A percentile compares a stretch with the other conserved stretches of the same genome.
These are phyloP conservation scores for Beverwykella pulmonaria DNA, from an alignment of 495 filamentous ascomycete genomes.

Conservation along the genomic window DNA sequence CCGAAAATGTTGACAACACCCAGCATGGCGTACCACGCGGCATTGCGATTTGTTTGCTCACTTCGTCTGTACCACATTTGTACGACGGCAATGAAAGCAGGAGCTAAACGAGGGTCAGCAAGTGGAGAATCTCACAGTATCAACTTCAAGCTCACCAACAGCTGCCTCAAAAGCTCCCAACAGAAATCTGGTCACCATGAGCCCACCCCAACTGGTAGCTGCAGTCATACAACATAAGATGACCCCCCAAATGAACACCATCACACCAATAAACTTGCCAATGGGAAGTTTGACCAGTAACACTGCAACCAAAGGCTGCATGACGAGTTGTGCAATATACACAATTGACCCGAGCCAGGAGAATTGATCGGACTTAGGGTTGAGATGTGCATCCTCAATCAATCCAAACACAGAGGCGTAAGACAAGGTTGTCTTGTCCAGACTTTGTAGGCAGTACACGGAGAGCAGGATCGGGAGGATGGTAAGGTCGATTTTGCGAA, in stretches of 20 bases:
- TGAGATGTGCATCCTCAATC: conserved; percentile 53
- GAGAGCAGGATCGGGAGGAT: conserved; percentile 55
- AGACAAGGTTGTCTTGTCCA: conserved; percentile 58
- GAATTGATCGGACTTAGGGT: conserved; percentile 50
- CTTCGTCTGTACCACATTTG: conserved; percentile 66
- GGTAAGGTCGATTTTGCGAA: conserved; percentile 50
- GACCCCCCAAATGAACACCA: conserved; percentile 41
- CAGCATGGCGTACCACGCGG: conserved; percentile 63
- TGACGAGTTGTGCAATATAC: conserved; percentile 42
- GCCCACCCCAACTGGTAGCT: conserved; percentile 50
- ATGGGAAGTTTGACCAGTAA: conserved; percentile 53
- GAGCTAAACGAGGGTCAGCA: conserved; percentile 46
- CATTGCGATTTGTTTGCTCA: conserved; percentile 61
- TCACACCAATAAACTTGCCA: conserved; percentile 43
- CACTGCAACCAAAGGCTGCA: conserved; percentile 43
- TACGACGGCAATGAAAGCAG: conserved; percentile 61
- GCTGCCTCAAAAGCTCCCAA: conserved; percentile 43
- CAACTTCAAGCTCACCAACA: conserved; percentile 19
- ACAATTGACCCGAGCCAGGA: conserved; percentile 43
- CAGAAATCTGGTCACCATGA: conserved; percentile 48
- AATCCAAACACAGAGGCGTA: conserved; percentile 60
- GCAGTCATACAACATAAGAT: conserved; percentile 43
- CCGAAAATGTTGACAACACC: conserved; percentile 53
- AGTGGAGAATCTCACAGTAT: neutral
- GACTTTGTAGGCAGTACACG: conserved; percentile 58